These are phyloP conservation scores for Globisporangium rhizosaccharum DNA, from an alignment of 352 stramenopile species.

Conservation along the genomic window DNA sequence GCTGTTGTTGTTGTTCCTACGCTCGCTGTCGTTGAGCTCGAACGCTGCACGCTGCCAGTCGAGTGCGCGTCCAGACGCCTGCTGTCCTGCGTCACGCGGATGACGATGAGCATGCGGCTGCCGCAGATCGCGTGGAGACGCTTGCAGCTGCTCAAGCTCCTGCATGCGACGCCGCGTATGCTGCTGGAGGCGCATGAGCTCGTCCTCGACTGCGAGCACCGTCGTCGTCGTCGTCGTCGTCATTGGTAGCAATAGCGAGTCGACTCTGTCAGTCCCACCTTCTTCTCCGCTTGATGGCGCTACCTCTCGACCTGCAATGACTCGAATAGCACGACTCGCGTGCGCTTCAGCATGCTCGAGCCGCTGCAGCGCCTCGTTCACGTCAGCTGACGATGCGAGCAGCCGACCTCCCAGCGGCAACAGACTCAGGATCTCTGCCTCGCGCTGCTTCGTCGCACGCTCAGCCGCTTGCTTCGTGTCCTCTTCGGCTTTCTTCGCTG, in stretches of 20 bases:
- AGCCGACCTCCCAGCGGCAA: conserved; percentile 42
- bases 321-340: conserved; percentile 1
- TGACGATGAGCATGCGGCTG: neutral
- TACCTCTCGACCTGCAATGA: neutral
- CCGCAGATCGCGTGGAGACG: too few relatives aligned
- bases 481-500: conserved; percentile 33
- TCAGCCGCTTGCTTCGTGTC: conserved; percentile 32
- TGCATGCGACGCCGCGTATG: neutral
- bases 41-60: neutral
- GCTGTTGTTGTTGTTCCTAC: conserved; percentile 15
- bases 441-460: conserved; percentile 20
- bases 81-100: neutral
- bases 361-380: conserved; percentile 36
- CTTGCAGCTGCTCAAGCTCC: conserved; percentile 1
- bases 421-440: conserved; percentile 39
- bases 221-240: neutral
- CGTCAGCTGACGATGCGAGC: conserved; percentile 31
- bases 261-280: neutral
- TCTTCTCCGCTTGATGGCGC: neutral
- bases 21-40: neutral
- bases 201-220: neutral
- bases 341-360: conserved; percentile 27
- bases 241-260: neutral
- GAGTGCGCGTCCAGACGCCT: neutral
- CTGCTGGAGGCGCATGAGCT: neutral